Conservation (phyloP, 306 rosid species). For the Rosa chinensis region DNA sequence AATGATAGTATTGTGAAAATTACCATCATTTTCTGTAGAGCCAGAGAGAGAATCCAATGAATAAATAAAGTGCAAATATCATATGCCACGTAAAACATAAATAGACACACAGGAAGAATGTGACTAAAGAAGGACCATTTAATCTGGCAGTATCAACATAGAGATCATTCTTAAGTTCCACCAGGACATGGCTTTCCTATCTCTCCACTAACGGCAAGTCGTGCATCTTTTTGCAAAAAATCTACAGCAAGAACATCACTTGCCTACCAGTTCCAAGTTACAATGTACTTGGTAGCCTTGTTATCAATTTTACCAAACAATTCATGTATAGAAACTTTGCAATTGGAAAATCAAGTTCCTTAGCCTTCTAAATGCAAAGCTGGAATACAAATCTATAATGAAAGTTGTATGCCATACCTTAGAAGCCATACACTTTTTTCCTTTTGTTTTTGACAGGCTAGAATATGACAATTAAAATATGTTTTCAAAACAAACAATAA, state of each 20-base stretch:
- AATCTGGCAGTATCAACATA: constrained; percentile 1
- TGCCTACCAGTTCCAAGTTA: constrained; percentile 48
- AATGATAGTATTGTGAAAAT: not conserved
- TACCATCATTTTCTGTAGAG: too few species aligned
- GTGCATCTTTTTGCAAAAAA: constrained; percentile 92
- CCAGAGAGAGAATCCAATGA: not conserved
- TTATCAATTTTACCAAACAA: not conserved
- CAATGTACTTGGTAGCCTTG: constrained; percentile 21
- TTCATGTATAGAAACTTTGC: not conserved
- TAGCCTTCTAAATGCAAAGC: not conserved
- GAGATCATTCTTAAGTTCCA: constrained; percentile 65
- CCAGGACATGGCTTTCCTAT: constrained; percentile 81
- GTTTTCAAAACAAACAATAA: too few species aligned
- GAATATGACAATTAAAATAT: too few species aligned
- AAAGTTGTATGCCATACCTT: constrained; percentile 41
- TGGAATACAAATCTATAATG: not conserved
- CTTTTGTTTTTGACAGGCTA: too few species aligned
- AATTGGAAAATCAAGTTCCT: not conserved
- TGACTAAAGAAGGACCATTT: constrained; percentile 16
- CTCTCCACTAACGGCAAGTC: constrained; percentile 81
- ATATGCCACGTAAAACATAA: not conserved
- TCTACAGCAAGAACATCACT: constrained; percentile 97
- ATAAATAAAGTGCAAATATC: not conserved
- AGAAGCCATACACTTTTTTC: constrained; percentile 59
- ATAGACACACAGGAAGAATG: not conserved